Evolutionary conservation across 768 basidiomycete genomes (phyloP).

Genomic region (Boletus rubroflammeus): DNA sequence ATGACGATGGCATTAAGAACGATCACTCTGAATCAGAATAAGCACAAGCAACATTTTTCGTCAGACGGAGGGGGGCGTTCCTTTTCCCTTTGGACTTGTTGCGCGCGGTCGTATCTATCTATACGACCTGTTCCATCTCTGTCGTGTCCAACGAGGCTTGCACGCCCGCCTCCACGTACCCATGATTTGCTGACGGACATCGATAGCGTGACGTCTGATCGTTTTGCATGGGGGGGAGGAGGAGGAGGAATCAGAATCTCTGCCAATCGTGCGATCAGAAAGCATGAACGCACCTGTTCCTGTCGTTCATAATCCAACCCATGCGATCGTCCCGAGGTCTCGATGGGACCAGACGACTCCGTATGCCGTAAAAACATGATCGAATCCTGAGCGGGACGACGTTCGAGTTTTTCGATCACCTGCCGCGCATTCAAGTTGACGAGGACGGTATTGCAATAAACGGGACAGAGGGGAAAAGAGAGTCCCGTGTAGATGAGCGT

Average conservation of each 20-base stretch:
- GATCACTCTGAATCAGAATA: not conserved
- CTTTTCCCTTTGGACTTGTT: too few species aligned
- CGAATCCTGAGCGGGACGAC: constrained; percentile 1
- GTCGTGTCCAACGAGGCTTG: not conserved
- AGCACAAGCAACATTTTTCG: not conserved
- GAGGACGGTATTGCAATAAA: constrained; percentile 33
- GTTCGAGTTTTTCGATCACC: constrained; percentile 14
- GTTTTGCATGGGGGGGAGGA: too few species aligned
- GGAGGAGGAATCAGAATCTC: too few species aligned
- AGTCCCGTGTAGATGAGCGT: constrained; percentile 20
- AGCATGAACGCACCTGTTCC: not conserved
- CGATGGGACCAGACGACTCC: not conserved
- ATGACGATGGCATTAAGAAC: not conserved
- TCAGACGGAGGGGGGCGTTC: too few species aligned
- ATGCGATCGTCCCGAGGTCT: not conserved
- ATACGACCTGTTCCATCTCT: not conserved
- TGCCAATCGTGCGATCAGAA: not conserved
- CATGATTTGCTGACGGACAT: not conserved
- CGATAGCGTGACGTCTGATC: constrained; percentile 1
- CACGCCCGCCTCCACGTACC: constrained; percentile 8
- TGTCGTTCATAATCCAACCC: not conserved
- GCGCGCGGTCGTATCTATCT: too few species aligned
- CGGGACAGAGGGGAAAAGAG: constrained; percentile 29
- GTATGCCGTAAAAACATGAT: constrained; percentile 3
- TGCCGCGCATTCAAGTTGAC: constrained; percentile 30